These are phyloP conservation scores for Tuber umbilicatum DNA, from an alignment of 495 filamentous ascomycete genomes.

Conservation along the genomic window DNA sequence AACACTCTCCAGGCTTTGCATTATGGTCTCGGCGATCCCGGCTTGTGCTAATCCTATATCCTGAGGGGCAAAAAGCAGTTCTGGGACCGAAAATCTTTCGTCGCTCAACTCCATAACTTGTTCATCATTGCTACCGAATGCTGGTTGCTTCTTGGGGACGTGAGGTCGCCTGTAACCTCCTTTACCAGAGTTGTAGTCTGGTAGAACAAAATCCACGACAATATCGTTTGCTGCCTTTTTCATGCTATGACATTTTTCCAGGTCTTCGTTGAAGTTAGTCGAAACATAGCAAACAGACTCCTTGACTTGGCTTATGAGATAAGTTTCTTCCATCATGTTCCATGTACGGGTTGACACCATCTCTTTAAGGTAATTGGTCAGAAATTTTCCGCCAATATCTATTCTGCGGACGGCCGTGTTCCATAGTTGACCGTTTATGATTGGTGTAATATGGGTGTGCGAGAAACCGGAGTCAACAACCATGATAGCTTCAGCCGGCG, in stretches of 20 bases:
- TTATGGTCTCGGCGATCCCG: slow-evolving; percentile 69
- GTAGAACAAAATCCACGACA: slow-evolving; percentile 85
- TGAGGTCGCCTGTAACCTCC: slow-evolving; percentile 71
- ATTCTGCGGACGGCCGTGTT: slow-evolving; percentile 78
- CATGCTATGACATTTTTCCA: slow-evolving; percentile 51
- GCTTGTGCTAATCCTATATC: slow-evolving; percentile 85
- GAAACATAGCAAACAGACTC: slow-evolving; percentile 82
- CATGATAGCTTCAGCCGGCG: slow-evolving; percentile 73
- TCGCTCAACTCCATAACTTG: slow-evolving; percentile 82
- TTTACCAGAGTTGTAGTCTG: slow-evolving; percentile 72
- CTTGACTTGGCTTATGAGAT: slow-evolving; percentile 93
- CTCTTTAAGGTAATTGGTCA: slow-evolving; percentile 92
- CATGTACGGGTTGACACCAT: slow-evolving; percentile 84
- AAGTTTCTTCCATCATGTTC: slow-evolving; percentile 86
- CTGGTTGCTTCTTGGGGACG: slow-evolving; percentile 51
- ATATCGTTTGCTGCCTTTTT: slow-evolving; percentile 61
- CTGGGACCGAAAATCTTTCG: slow-evolving; percentile 85
- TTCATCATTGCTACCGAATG: slow-evolving; percentile 49
- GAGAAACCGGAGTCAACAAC: slow-evolving; percentile 90
- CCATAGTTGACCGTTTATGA: slow-evolving; percentile 71
- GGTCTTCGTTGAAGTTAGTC: slow-evolving; percentile 66
- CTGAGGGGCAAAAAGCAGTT: slow-evolving; percentile 76
- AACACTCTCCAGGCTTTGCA: slow-evolving; percentile 70
- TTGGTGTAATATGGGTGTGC: slow-evolving; percentile 83
- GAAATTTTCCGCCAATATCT: slow-evolving; percentile 82